A percentile compares a stretch with the other conserved stretches of the same genome.
phyloP scores from a whole-genome alignment of 805 yeast genomes.

The Huiozyma sinensis region DNA sequence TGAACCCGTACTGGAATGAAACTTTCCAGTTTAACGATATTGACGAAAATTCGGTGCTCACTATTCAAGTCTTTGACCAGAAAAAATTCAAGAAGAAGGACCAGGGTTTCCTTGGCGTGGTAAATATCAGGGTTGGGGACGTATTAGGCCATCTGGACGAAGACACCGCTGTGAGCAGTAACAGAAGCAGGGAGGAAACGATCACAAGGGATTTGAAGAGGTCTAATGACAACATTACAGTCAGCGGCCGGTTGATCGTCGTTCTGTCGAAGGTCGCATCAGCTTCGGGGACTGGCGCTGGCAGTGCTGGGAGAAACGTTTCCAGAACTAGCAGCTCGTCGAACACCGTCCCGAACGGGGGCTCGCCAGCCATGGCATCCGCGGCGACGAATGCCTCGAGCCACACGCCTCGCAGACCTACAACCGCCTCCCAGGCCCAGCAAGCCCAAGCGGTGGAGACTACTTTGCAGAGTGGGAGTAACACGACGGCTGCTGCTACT shows the following conservation, averaged over 20 bases:
- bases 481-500: constrained; percentile 8
- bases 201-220: constrained; percentile 85
- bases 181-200: constrained; percentile 52
- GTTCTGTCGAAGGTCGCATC: constrained; percentile 39
- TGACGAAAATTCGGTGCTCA: constrained; percentile 71
- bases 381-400: constrained; percentile 2
- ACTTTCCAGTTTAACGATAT: constrained; percentile 66
- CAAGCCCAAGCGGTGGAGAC: constrained; percentile 24
- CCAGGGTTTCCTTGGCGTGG: constrained; percentile 96
- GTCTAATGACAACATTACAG: constrained; percentile 84
- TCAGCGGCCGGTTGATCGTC: constrained; percentile 83
- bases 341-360: constrained; percentile 7
- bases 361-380: constrained; percentile 6
- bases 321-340: constrained; percentile 11
- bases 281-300: constrained; percentile 24
- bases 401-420: constrained; percentile 5
- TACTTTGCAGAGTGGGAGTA: constrained; percentile 20
- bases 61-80: constrained; percentile 92
- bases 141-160: constrained; percentile 52
- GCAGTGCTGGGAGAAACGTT: constrained; percentile 4
- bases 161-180: constrained; percentile 25
- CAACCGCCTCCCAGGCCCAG: constrained; percentile 10
- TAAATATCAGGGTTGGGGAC: constrained; percentile 82
- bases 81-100: constrained; percentile 96
- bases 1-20: constrained; percentile 98